phyloP scores from a whole-genome alignment of 1,139 yeast species.

The Candida sanyaensis region DNA sequence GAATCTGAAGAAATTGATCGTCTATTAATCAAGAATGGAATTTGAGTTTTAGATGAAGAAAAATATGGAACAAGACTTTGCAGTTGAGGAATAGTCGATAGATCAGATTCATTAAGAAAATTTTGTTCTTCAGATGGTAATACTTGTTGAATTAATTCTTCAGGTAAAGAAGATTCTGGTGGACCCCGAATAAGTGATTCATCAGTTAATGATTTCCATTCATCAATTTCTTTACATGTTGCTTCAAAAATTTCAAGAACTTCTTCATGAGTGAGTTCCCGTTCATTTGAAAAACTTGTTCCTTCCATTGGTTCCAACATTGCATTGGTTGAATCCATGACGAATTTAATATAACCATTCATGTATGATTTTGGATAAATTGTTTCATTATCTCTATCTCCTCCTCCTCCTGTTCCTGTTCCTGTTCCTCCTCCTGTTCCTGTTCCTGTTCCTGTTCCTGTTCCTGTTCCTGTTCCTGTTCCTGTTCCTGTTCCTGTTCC shows the following conservation, averaged over 20 bases:
- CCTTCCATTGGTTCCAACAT: constrained; percentile 5
- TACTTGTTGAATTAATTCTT: background rate
- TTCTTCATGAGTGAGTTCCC: constrained; percentile 12
- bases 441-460: too few relatives aligned
- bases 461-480: too few relatives aligned
- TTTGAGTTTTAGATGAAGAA: background rate
- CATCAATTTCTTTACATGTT: constrained; percentile 16
- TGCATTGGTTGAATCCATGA: constrained; percentile 9
- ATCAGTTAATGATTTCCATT: constrained; percentile 11
- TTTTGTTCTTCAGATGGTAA: background rate
- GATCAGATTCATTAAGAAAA: background rate
- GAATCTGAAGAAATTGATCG: constrained; percentile 12
- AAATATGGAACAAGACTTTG: constrained; percentile 6
- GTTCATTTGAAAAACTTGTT: background rate
- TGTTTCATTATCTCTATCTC: constrained; percentile 2
- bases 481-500: too few relatives aligned
- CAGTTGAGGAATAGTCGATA: constrained; percentile 1
- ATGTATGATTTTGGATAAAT: constrained; percentile 11
- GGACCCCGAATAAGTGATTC: background rate
- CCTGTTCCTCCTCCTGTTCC: too few relatives aligned
- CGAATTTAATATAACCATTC: constrained; percentile 13
- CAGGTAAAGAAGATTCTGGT: background rate
- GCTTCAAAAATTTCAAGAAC: constrained; percentile 14
- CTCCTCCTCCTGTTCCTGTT: too few relatives aligned
- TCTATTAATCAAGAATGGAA: constrained; percentile 4